Base-by-base conservation (phyloP, 768 basidiomycete species). In the Naganishia onofrii region DNA sequence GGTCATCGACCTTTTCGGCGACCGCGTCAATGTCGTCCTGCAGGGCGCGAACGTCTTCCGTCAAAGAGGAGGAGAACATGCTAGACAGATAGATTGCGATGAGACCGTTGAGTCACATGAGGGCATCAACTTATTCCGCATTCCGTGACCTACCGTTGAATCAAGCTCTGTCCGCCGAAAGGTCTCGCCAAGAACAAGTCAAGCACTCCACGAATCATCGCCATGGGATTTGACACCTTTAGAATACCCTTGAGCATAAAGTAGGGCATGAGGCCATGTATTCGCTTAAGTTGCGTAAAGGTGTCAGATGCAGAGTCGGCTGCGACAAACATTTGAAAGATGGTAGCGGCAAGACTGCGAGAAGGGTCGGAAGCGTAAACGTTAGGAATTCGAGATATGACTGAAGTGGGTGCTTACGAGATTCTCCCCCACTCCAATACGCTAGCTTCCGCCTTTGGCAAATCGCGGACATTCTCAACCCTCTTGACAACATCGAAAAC, bases 191-290 rank as follows among this genome's bases (percentile, higher is more conserved):
- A 86, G 84, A 99, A 98, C 51, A 99, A 85, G 76, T 98, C 95
- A 70, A 99, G 85, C 4, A 96, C 85, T 66, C 90, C 88, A 79
- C 96, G 87, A 76, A 98, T 93, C 96, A 98, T 98, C 32, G 87
- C 86, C 70, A 99, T 89, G 1, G 96, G 96, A 81, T 97, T 99
- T 68, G 91, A 93, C 74, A 99, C 91, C 79, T 87, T 89, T 71
- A 99, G 82, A 15, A 92, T 89, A 9, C 92, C 86, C 80, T 93
- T 97, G 72, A 99, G 87, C 84, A 98, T 88, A 76, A 98, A 92
- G 80, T 99, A 99, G 6, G 96, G 96, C 92, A 98, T 96, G 64
- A 95, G 82, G 0, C 93, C 93, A 77, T 99, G 96, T 52, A 96
- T 86, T 57, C 94, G 86, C 83, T 97, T 98, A 70, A 99, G 82